Percentiles rank a stretch among this genome's conserved stretches.
Conservation (phyloP, 441 rosid species). For the Pelargonium hybrid region DNA sequence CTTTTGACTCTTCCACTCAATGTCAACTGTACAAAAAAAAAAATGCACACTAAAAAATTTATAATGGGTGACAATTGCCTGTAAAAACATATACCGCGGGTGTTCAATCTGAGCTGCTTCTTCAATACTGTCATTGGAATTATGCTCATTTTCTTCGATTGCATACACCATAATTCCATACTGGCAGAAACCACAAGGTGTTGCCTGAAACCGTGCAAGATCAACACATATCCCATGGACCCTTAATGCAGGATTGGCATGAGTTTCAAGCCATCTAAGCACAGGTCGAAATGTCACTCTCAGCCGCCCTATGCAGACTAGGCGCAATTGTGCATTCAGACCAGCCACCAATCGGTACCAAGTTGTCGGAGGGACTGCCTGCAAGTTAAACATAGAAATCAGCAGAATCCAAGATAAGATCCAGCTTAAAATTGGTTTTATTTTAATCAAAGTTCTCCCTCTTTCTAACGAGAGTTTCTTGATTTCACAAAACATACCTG, state of each 20-base stretch:
- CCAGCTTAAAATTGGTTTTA: not conserved
- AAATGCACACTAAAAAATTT: no score
- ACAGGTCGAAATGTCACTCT: slow-evolving; percentile 59
- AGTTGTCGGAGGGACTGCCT: slow-evolving; percentile 80
- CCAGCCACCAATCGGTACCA: slow-evolving; percentile 98
- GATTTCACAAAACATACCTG: slow-evolving; percentile 51
- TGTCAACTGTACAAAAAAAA: no score
- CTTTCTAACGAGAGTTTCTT: not conserved
- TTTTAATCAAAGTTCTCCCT: not conserved
- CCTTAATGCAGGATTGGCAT: slow-evolving; percentile 85
- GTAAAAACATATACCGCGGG: slow-evolving; percentile 34
- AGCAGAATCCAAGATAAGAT: slow-evolving; percentile 1
- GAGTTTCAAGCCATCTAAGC: slow-evolving; percentile 81
- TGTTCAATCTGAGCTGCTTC: slow-evolving; percentile 28
- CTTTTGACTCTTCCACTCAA: not conserved
- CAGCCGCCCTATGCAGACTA: slow-evolving; percentile 78
- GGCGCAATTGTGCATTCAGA: slow-evolving; percentile 88
- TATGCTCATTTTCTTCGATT: slow-evolving; percentile 36
- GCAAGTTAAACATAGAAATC: slow-evolving; percentile 24
- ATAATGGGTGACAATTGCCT: no score
- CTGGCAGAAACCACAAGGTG: slow-evolving; percentile 72
- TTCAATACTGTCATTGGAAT: slow-evolving; percentile 29
- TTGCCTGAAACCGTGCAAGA: slow-evolving; percentile 87
- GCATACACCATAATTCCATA: slow-evolving; percentile 74
- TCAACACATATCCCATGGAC: slow-evolving; percentile 53